Percentiles rank a stretch among this genome's conserved stretches.
Conservation (phyloP, 1,284 basidiomycete species). For the Grifola frondosa region DNA sequence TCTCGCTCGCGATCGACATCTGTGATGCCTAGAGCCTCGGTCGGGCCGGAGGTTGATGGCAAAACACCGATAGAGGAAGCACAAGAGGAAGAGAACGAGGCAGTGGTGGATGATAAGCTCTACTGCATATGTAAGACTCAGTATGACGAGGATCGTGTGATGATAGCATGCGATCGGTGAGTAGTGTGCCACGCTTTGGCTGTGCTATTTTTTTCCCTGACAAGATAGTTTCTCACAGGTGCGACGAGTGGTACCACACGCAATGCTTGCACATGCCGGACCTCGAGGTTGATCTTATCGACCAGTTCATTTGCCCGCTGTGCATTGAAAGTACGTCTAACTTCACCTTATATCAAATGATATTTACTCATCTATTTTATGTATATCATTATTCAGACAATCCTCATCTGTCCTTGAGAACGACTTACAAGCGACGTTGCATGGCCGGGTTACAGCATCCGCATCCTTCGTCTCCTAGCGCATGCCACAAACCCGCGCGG, state of each 20-base stretch:
- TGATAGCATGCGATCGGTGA: slow-evolving; percentile 90
- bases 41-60: slow-evolving; percentile 38
- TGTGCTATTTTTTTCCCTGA: slow-evolving; percentile 6
- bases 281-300: slow-evolving; percentile 76
- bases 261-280: slow-evolving; percentile 78
- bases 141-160: slow-evolving; percentile 79
- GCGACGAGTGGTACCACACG: slow-evolving; percentile 89
- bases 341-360: neutral
- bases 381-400: slow-evolving; percentile 47
- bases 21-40: slow-evolving; percentile 48
- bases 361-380: neutral
- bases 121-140: slow-evolving; percentile 82
- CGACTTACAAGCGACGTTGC: slow-evolving; percentile 81
- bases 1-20: slow-evolving; percentile 69
- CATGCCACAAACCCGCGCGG: slow-evolving; percentile 77
- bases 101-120: slow-evolving; percentile 69
- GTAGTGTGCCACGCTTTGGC: slow-evolving; percentile 15
- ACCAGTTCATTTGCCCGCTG: slow-evolving; percentile 81
- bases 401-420: slow-evolving; percentile 55
- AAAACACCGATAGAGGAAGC: slow-evolving; percentile 39
- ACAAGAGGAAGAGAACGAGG: slow-evolving; percentile 54
- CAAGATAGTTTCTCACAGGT: slow-evolving; percentile 47
- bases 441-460: slow-evolving; percentile 60
- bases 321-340: slow-evolving; percentile 66
- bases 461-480: slow-evolving; percentile 55